Evolutionary conservation across 257 asterid genomes (phyloP).

Genomic region (Ballota nigra): DNA sequence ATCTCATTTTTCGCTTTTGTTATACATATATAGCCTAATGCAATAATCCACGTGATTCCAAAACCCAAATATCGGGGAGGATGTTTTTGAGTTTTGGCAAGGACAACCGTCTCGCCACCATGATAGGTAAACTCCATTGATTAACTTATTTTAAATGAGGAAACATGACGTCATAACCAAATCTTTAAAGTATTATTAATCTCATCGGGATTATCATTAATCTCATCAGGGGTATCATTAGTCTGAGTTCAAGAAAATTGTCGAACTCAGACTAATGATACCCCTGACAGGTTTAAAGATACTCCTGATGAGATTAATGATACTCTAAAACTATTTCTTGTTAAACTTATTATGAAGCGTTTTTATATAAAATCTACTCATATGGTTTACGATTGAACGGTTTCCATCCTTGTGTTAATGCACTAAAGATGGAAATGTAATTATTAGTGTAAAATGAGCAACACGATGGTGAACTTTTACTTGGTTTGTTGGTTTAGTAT

Average conservation of each 20-base stretch:
- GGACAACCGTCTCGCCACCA: conserved; percentile 80
- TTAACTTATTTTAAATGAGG: background rate
- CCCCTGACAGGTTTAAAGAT: no score
- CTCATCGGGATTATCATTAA: no score
- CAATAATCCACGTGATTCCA: conserved; percentile 33
- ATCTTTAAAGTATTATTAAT: no score
- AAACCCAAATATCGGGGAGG: conserved; percentile 84
- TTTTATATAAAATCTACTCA: no score
- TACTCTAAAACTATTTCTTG: no score
- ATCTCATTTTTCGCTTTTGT: background rate
- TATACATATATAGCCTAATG: conserved; percentile 1
- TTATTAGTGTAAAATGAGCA: background rate
- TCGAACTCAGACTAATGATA: no score
- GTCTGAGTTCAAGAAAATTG: no score
- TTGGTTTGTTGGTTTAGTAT: background rate
- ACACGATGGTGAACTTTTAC: background rate
- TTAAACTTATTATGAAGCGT: no score
- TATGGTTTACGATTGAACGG: background rate
- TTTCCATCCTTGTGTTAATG: background rate
- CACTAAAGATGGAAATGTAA: background rate
- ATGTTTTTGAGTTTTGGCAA: conserved; percentile 86
- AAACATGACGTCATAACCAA: background rate
- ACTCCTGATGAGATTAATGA: no score
- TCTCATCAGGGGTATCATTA: no score
- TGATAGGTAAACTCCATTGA: conserved; percentile 45